Percentiles rank a stretch among this genome's conserved stretches.
Conservation (phyloP, 768 basidiomycete species). For the Russula griseocarnosa region DNA sequence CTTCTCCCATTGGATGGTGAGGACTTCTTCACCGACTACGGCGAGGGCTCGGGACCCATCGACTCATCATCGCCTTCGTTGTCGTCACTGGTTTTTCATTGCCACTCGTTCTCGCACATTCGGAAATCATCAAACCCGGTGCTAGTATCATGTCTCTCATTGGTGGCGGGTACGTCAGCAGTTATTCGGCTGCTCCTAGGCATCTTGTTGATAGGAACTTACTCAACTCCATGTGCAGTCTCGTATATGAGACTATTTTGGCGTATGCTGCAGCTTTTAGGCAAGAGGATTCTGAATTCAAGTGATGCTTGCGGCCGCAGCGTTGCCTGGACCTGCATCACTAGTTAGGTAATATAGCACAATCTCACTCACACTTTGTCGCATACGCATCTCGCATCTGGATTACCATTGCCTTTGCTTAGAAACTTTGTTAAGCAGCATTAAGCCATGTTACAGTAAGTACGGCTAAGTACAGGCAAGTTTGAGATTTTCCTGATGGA, state of each 20-base stretch:
- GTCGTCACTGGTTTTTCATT: conserved; percentile 93
- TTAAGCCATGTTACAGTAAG: too few relatives aligned
- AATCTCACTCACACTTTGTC: too few relatives aligned
- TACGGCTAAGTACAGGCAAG: too few relatives aligned
- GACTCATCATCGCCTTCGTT: conserved; percentile 88
- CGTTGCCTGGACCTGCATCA: conserved; percentile 3
- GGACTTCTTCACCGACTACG: conserved; percentile 79
- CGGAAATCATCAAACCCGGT: conserved; percentile 74
- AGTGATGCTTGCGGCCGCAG: too few relatives aligned
- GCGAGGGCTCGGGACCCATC: conserved; percentile 60
- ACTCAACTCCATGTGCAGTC: conserved; percentile 37
- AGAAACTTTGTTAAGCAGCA: too few relatives aligned
- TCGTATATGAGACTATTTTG: conserved; percentile 91
- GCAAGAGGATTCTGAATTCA: conserved; percentile 79
- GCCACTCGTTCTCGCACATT: conserved; percentile 88
- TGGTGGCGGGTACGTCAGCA: conserved; percentile 72
- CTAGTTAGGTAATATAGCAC: conserved; percentile 8
- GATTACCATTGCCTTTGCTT: too few relatives aligned
- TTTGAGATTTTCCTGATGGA: too few relatives aligned
- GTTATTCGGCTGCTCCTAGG: not conserved
- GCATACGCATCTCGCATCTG: too few relatives aligned
- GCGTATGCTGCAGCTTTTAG: conserved; percentile 82
- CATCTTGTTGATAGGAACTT: conserved; percentile 5
- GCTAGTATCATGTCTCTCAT: conserved; percentile 94
- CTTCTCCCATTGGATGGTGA: conserved; percentile 91